These are phyloP conservation scores for Nicotiana tabacum DNA, from an alignment of 257 asterid genomes.

Conservation along the genomic window DNA sequence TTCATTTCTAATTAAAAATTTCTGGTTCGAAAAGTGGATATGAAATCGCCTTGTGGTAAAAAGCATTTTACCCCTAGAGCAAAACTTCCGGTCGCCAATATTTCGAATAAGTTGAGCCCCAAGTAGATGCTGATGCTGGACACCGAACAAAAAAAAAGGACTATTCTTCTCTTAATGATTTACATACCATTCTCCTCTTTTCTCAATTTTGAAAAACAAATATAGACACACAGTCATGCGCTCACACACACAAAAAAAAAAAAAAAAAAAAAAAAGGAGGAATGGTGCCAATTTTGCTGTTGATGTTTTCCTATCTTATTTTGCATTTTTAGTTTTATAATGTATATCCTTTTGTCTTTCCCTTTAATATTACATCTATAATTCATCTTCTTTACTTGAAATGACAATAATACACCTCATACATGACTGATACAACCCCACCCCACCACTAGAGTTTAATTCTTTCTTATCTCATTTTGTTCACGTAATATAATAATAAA, in stretches of 20 bases:
- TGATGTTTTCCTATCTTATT: conserved; percentile 47
- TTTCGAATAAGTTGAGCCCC: no score
- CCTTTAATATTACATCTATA: neutral
- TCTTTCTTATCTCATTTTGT: neutral
- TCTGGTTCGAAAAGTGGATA: fast-evolving
- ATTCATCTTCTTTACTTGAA: conserved; percentile 30
- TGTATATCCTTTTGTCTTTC: conserved; percentile 25
- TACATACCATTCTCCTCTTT: conserved; percentile 42
- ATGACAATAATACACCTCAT: neutral
- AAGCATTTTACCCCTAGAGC: no score
- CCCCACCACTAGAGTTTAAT: neutral
- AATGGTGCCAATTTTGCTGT: conserved; percentile 40
- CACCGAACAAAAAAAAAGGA: no score
- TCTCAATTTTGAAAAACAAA: neutral
- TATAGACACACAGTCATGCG: neutral
- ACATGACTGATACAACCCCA: neutral
- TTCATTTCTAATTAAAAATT: no score
- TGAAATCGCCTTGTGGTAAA: no score
- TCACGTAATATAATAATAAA: neutral
- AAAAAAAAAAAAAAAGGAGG: neutral
- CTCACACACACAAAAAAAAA: neutral
- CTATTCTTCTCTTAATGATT: conserved; percentile 29
- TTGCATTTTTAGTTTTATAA: neutral
- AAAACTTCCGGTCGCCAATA: no score
- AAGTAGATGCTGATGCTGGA: no score